Conservation (phyloP, 2,329 filamentous ascomycete genomes). For the Harringtonia lauricola region DNA sequence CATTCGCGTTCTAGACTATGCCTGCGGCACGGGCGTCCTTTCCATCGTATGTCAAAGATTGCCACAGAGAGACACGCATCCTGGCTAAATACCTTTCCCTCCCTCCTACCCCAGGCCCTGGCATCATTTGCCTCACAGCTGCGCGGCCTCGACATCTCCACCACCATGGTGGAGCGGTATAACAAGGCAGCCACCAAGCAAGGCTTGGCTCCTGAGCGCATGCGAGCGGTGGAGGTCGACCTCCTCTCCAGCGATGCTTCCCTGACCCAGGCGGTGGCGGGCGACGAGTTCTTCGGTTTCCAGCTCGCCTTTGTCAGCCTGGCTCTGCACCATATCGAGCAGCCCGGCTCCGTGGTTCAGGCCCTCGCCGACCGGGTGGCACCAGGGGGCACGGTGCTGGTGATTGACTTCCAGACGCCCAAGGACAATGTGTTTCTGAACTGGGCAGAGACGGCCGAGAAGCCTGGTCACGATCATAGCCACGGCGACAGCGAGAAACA, state of each 20-base stretch:
- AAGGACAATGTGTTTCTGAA: too few relatives aligned
- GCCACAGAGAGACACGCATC: not conserved
- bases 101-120: not conserved
- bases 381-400: slow-evolving; percentile 11
- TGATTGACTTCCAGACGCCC: slow-evolving; percentile 11
- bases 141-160: slow-evolving; percentile 15
- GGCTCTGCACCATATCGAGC: slow-evolving; percentile 13
- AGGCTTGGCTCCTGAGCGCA: slow-evolving; percentile 7
- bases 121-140: slow-evolving; percentile 5
- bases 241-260: slow-evolving; percentile 1
- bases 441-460: not conserved
- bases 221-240: slow-evolving; percentile 13
- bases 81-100: not conserved
- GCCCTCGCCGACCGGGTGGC: slow-evolving; percentile 10
- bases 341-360: slow-evolving; percentile 7
- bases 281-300: slow-evolving; percentile 8
- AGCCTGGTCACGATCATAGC: not conserved
- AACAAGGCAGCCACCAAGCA: slow-evolving; percentile 9
- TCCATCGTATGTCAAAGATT: slow-evolving; percentile 6
- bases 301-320: slow-evolving; percentile 13
- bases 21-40: slow-evolving; percentile 11
- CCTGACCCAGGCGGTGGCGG: not conserved
- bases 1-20: slow-evolving; percentile 11
- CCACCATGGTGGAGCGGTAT: slow-evolving; percentile 14
- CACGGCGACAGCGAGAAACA: not conserved